phyloP scores from a whole-genome alignment of 1,284 basidiomycete genomes.

The Dichomitus squalens region DNA sequence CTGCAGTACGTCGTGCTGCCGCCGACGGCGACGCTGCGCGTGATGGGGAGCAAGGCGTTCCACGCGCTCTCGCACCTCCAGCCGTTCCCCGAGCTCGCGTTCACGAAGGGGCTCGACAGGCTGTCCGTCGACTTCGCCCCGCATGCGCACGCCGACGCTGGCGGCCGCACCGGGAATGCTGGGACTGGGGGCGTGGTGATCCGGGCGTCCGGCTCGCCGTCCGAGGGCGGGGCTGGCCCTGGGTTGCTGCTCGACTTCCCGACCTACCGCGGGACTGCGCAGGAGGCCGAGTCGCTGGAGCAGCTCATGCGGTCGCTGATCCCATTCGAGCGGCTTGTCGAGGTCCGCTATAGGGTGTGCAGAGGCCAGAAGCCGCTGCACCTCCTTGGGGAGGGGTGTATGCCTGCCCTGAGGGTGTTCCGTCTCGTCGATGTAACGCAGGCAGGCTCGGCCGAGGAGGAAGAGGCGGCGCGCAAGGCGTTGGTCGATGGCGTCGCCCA shows the following conservation, averaged over 20 bases:
- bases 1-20: constrained; percentile 16
- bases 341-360: constrained; percentile 5
- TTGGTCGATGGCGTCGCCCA: no score
- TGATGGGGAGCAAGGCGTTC: constrained; percentile 12
- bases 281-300: neutral
- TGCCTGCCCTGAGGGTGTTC: constrained; percentile 6
- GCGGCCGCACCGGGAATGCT: neutral
- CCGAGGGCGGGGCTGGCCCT: neutral
- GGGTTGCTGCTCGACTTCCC: constrained; percentile 18
- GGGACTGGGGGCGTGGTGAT: constrained; percentile 6
- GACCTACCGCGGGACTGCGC: neutral
- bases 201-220: constrained; percentile 7
- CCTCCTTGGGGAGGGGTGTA: neutral
- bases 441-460: no score
- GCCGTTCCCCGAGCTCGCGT: constrained; percentile 17
- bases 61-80: constrained; percentile 16
- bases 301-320: constrained; percentile 8
- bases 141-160: neutral
- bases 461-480: no score
- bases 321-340: constrained; percentile 9
- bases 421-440: neutral
- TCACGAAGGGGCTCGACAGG: constrained; percentile 13
- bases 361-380: constrained; percentile 6
- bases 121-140: constrained; percentile 11
- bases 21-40: constrained; percentile 7